Base-by-base conservation (phyloP, 805 yeast genomes). In the Cyberlindnera japonica region DNA sequence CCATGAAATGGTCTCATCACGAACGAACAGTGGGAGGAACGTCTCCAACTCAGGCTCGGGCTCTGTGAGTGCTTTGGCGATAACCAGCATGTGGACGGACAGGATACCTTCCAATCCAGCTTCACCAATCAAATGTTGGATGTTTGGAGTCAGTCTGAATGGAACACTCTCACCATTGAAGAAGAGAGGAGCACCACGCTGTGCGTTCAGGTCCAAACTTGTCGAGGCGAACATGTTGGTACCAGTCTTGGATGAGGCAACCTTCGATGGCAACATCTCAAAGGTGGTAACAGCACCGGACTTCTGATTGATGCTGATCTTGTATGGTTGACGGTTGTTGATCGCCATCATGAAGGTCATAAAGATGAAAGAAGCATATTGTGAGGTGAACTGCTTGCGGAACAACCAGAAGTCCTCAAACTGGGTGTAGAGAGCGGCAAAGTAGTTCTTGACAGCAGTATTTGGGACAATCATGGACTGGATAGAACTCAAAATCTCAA, bases 321-420 rank as follows among this genome's bases (percentile, higher is more conserved):
- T 95, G 61, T 86, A 95, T 4, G 99, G 98, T 49, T 87, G 91
- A 55, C 99, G 79, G 35, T 83, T 79, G 59, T 88, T 88, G 54
- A 93, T 86, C 64, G 95, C 82, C 85, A 93, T 79, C 89, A 91
- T 83, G 57, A 87, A 88, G 1, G 98, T 86, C 73, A 90, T 81
- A 62, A 91, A 91, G 32, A 88, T 79, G 53, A 93, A 84, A 0
- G 95, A 81, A 5, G 97, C 97, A 64, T 91, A 93, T 62, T 90
- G 96, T 20, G 95, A 82, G 5, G 96, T 79, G 58, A 93, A 95
- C 57, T 90, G 96, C 55, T 89, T 88, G 48, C 98, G 77, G 80
- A 95, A 93, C 38, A 91, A 65, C 99, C 99, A 93, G 71, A 91
- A 93, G 55, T 91, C 97, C 61, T 85, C 96, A 59, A 83, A 95